phyloP scores from a whole-genome alignment of 2,329 filamentous ascomycete genomes.

The Phaeosphaeriaceae sp. region DNA sequence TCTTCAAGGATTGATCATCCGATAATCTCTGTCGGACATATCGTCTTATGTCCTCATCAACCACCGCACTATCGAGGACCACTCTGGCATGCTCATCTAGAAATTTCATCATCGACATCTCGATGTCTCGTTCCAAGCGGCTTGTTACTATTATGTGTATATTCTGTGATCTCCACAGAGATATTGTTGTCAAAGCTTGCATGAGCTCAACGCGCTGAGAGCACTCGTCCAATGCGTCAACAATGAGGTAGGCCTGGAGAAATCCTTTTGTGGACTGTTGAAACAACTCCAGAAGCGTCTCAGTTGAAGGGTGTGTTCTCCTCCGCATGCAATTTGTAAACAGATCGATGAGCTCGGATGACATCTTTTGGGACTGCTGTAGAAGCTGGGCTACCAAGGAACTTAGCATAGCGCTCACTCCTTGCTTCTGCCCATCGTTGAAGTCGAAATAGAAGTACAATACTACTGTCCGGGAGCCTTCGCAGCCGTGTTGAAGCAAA shows the following conservation, averaged over 20 bases:
- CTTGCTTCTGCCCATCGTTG: conserved; percentile 46
- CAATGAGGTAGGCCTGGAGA: conserved; percentile 15
- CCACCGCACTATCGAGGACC: conserved; percentile 20
- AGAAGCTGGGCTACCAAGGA: conserved; percentile 48
- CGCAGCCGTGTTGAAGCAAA: conserved; percentile 8
- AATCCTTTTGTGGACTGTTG: conserved; percentile 32
- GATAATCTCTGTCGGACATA: conserved; percentile 43
- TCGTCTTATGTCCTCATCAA: conserved; percentile 31
- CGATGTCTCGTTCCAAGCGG: conserved; percentile 31
- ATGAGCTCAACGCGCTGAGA: conserved; percentile 26
- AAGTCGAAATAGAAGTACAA: conserved; percentile 40
- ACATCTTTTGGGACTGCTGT: conserved; percentile 16
- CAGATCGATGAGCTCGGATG: conserved; percentile 24
- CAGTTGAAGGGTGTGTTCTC: conserved; percentile 25
- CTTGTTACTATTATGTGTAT: conserved; percentile 32
- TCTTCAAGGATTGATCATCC: conserved; percentile 30
- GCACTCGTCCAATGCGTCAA: conserved; percentile 40
- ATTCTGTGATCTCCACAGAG: conserved; percentile 22
- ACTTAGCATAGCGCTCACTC: conserved; percentile 38
- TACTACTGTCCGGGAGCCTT: conserved; percentile 8
- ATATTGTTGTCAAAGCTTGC: conserved; percentile 19
- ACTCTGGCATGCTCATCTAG: conserved; percentile 16
- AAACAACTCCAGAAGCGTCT: conserved; percentile 23
- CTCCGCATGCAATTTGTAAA: conserved; percentile 28
- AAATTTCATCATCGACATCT: conserved; percentile 18